These are phyloP conservation scores for Chaetomiaceae sp. DNA, from an alignment of 2,329 filamentous ascomycete species.

Conservation along the genomic window DNA sequence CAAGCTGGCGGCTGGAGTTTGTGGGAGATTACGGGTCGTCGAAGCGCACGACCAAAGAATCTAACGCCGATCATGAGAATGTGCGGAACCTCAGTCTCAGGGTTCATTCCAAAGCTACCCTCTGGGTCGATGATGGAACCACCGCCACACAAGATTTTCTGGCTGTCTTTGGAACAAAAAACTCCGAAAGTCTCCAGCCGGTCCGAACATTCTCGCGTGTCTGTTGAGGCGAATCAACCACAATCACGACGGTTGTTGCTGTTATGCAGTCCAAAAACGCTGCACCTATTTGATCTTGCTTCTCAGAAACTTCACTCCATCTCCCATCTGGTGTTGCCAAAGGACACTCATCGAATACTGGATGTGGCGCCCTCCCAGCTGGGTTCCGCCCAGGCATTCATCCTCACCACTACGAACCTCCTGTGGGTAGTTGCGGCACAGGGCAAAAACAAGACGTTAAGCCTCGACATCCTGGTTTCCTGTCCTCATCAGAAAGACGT, in stretches of 20 bases:
- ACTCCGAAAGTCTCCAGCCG: constrained; percentile 7
- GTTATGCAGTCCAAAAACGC: constrained; percentile 14
- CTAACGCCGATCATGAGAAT: constrained; percentile 33
- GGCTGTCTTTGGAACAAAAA: constrained; percentile 22
- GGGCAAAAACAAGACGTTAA: constrained; percentile 9
- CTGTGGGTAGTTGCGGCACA: constrained; percentile 35
- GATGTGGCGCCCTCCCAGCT: constrained; percentile 49
- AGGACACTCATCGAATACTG: constrained; percentile 45
- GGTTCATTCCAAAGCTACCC: constrained; percentile 18
- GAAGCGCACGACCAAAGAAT: constrained; percentile 33
- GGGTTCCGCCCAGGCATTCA: constrained; percentile 47
- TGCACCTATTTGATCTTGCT: constrained; percentile 21
- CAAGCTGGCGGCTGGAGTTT: constrained; percentile 62
- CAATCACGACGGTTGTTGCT: constrained; percentile 14
- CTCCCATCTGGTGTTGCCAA: constrained; percentile 26
- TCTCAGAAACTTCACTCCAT: constrained; percentile 6
- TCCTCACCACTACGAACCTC: constrained; percentile 53
- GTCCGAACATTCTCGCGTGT: not conserved
- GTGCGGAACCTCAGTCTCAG: constrained; percentile 40
- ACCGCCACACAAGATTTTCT: constrained; percentile 42
- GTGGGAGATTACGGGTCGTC: constrained; percentile 52
- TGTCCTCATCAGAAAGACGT: constrained; percentile 38
- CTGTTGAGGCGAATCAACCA: not conserved
- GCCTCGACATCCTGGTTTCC: constrained; percentile 26
- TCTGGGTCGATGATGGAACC: constrained; percentile 11